Percentiles rank a stretch among this genome's conserved stretches.
phyloP scores from a whole-genome alignment of 2,329 filamentous ascomycete genomes.

The Penicillium sp. region DNA sequence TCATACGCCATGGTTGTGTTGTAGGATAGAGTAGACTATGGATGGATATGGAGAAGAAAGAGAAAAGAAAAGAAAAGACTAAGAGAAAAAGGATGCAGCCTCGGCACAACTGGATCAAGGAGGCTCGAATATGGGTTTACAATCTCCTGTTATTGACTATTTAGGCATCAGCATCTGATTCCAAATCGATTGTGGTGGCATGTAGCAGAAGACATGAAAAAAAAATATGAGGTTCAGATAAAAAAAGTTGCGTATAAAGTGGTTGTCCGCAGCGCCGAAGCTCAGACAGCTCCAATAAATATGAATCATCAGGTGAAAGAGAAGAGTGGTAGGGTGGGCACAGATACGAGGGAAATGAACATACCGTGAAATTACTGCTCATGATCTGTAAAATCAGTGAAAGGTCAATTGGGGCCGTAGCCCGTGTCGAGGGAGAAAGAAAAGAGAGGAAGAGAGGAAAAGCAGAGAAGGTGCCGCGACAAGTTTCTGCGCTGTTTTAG shows the following conservation, averaged over 20 bases:
- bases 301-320: conserved; percentile 58
- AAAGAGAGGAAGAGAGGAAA: neutral
- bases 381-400: conserved; percentile 29
- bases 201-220: conserved; percentile 9
- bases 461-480: neutral
- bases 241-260: conserved; percentile 61
- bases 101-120: conserved; percentile 31
- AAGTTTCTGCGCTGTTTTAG: conserved; percentile 18
- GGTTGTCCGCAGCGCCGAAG: conserved; percentile 63
- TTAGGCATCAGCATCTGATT: conserved; percentile 29
- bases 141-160: conserved; percentile 37
- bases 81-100: conserved; percentile 9
- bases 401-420: conserved; percentile 33
- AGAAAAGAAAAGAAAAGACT: conserved; percentile 8
- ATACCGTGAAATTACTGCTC: conserved; percentile 36
- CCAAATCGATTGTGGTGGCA: neutral
- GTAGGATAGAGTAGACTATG: conserved; percentile 18
- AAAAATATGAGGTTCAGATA: conserved; percentile 27
- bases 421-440: conserved; percentile 29
- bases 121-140: conserved; percentile 40
- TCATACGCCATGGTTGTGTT: conserved; percentile 51
- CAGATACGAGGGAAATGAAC: conserved; percentile 9
- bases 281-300: conserved; percentile 81
- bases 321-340: neutral
- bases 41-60: conserved; percentile 18